A percentile compares a stretch with the other conserved stretches of the same genome.
phyloP scores from a whole-genome alignment of 2,329 filamentous ascomycete species.

The Ceratocystis variospora region DNA sequence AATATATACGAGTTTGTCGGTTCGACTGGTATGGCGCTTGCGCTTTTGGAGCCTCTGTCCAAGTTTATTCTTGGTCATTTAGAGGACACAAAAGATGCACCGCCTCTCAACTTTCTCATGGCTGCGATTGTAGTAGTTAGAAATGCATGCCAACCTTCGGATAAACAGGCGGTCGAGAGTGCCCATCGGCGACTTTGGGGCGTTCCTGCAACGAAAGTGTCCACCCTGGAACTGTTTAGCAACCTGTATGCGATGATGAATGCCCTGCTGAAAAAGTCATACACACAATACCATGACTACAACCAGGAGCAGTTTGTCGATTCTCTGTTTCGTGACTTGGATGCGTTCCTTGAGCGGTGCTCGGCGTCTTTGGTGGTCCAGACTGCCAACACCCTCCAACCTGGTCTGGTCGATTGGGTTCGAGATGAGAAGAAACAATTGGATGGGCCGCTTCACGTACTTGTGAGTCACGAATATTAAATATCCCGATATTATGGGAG shows the following conservation, averaged over 20 bases:
- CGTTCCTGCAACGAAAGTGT: conserved; percentile 30
- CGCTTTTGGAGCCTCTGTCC: conserved; percentile 58
- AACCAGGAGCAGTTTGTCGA: conserved; percentile 29
- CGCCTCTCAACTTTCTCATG: conserved; percentile 24
- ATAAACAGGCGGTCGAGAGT: conserved; percentile 49
- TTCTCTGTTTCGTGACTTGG: conserved; percentile 40
- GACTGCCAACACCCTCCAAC: conserved; percentile 47
- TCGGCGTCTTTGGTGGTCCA: conserved; percentile 38
- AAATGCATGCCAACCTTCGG: conserved; percentile 41
- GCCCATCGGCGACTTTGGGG: conserved; percentile 56
- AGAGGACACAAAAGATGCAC: conserved; percentile 1
- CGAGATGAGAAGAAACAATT: conserved; percentile 34
- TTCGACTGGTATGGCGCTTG: conserved; percentile 50
- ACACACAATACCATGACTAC: conserved; percentile 31
- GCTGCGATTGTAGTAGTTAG: conserved; percentile 33
- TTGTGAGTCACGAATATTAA: conserved; percentile 29
- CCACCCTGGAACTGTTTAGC: conserved; percentile 48
- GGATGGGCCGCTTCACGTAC: conserved; percentile 25
- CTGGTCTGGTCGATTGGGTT: conserved; percentile 49
- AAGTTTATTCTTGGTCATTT: conserved; percentile 28
- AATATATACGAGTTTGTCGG: conserved; percentile 50
- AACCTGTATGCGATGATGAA: conserved; percentile 49
- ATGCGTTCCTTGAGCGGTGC: conserved; percentile 38
- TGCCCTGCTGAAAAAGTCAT: conserved; percentile 40
- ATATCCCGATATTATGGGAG: conserved; percentile 11